Evolutionary conservation across 1,284 basidiomycete species (phyloP), one percentile per base, ranked within the genome.

Genomic region (Kalmanozyma brasiliensis): DNA sequence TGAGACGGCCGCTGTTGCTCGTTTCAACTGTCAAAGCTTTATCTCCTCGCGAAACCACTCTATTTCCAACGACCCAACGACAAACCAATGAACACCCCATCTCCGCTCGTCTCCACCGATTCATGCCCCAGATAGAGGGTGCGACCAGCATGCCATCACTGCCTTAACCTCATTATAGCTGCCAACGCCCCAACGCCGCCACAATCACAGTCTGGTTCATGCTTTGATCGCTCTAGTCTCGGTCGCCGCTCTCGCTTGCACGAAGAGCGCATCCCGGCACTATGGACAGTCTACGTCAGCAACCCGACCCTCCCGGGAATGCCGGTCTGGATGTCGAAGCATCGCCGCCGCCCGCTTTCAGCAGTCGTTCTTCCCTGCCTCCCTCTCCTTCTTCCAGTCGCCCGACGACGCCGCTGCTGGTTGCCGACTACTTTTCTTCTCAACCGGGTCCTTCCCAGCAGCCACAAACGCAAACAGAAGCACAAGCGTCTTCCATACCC

Each of bases 281-380:
- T 8, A 34, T 34, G 41, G 17, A 44, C 7, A 33, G 30, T 2
- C 36, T 33, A 14, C 47, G 33, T 14, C 29, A 32, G 29, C 40
- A 30, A 17, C 41, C 34, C n/a, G 24, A 30, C 26, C 24, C 45
- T 19, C 26, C 47, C 41, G 47, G 19, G 17, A 36, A 20, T 42
- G 30, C 37, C 24, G 26, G 36, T 17, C n/a, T 26, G 9, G 45
- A 37, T 34, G n/a, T 40, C 17, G 47, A 3, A 4, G 17, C 34
- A 36, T 22, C 26, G 24, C 49, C 49, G 37, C 53, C 53, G n/a
- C 29, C 60, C 34, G 42, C 57, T 19, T 47, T 20, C 38, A 40
- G 24, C 19, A 22, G 36, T 22, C 38, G 23, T 30, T 59, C 49
- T 42, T 52, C 57, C 13, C 45, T 32, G 16, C 35, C 49, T 11